phyloP scores from a whole-genome alignment of 352 stramenopile species.

The Aphanomyces cochlioides region DNA sequence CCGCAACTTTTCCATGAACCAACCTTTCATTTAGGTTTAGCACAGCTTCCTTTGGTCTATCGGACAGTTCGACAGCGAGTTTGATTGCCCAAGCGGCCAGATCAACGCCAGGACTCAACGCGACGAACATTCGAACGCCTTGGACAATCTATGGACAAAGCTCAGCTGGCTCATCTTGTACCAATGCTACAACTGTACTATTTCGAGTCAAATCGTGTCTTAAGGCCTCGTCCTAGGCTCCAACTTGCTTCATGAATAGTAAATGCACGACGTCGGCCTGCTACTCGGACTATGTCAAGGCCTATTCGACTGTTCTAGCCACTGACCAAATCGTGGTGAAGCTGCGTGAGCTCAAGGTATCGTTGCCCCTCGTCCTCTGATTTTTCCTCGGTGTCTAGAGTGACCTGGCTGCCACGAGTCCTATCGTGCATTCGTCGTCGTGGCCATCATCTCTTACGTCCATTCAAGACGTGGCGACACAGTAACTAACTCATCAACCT shows the following conservation, averaged over 20 bases:
- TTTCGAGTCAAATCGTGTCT: no score
- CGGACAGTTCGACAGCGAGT: not conserved
- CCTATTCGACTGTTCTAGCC: not conserved
- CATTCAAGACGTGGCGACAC: not conserved
- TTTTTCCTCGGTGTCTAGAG: not conserved
- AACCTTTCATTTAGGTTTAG: not conserved
- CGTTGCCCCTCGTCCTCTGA: not conserved
- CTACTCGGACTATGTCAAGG: not conserved
- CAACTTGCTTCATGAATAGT: not conserved
- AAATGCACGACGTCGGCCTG: conserved; percentile 5
- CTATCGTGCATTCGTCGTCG: conserved; percentile 12
- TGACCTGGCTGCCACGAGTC: not conserved
- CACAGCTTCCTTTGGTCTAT: not conserved
- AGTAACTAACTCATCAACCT: not conserved
- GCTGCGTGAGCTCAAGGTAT: conserved; percentile 7
- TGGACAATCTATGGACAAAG: not conserved
- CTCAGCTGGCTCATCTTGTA: not conserved
- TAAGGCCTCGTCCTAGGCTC: no score
- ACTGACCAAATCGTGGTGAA: not conserved
- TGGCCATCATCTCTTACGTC: not conserved
- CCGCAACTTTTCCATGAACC: not conserved
- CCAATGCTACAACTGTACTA: not conserved
- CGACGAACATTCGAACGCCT: conserved; percentile 4
- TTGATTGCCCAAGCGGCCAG: not conserved
- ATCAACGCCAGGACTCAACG: not conserved